phyloP scores from a whole-genome alignment of 306 rosid species.

The Sindora glabra region DNA sequence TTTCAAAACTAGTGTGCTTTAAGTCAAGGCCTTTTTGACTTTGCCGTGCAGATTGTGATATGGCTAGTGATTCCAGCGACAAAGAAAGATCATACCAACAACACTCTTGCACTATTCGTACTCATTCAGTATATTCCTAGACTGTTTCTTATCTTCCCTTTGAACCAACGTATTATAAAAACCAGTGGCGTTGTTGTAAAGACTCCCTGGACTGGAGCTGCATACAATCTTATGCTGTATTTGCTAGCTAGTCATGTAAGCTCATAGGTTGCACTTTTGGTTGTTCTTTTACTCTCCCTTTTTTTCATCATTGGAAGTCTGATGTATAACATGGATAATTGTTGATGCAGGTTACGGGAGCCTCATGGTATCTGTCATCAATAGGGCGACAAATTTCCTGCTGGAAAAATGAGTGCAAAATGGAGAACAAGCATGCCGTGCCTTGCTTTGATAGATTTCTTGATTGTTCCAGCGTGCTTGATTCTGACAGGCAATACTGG shows the following conservation, averaged over 20 bases:
- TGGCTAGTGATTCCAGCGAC: conserved; percentile 73
- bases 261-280: neutral
- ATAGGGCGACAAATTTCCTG: conserved; percentile 73
- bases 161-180: conserved; percentile 65
- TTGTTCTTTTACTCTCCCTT: neutral
- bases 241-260: conserved; percentile 88
- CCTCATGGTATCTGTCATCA: conserved; percentile 71
- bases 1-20: no score
- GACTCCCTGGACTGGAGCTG: conserved; percentile 95
- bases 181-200: conserved; percentile 69
- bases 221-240: conserved; percentile 80
- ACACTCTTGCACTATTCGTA: conserved; percentile 68
- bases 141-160: conserved; percentile 73
- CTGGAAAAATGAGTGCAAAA: conserved; percentile 47
- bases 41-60: conserved; percentile 54
- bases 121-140: conserved; percentile 78
- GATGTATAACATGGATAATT: neutral
- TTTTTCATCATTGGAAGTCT: neutral
- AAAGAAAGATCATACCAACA: conserved; percentile 59
- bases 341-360: conserved; percentile 54
- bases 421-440: conserved; percentile 34
- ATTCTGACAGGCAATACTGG: conserved; percentile 54
- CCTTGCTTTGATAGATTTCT: conserved; percentile 52
- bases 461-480: conserved; percentile 40
- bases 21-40: neutral